These are phyloP conservation scores for Calonectria crousiana DNA, from an alignment of 2,329 filamentous ascomycete species.

Conservation along the genomic window DNA sequence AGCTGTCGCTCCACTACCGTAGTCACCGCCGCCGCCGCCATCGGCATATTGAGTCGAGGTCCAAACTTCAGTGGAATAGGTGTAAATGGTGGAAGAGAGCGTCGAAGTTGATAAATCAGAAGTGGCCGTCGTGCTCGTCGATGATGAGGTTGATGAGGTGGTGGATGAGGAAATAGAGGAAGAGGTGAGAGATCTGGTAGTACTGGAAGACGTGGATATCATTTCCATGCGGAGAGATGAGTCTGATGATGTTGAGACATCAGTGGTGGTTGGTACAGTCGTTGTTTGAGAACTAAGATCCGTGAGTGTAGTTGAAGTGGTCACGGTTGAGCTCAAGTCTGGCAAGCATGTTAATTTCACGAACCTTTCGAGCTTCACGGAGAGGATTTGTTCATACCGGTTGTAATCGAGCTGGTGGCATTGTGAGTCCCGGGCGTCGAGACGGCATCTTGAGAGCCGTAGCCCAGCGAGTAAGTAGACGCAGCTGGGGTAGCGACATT, in stretches of 20 bases:
- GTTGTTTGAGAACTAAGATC: slow-evolving; percentile 31
- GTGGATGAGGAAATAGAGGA: slow-evolving; percentile 26
- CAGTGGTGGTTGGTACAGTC: slow-evolving; percentile 30
- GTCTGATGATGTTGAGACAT: slow-evolving; percentile 13
- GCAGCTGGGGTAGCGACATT: slow-evolving; percentile 27
- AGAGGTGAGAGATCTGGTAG: slow-evolving; percentile 30
- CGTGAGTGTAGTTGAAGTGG: slow-evolving; percentile 31
- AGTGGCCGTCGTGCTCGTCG: slow-evolving; percentile 17
- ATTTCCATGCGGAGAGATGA: slow-evolving; percentile 25
- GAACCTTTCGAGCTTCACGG: too few relatives aligned
- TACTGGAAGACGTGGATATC: slow-evolving; percentile 24
- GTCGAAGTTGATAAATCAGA: slow-evolving; percentile 28
- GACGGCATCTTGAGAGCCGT: slow-evolving; percentile 25
- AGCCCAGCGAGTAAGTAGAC: slow-evolving; percentile 15
- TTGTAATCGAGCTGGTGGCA: slow-evolving; percentile 24
- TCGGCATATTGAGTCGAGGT: slow-evolving; percentile 37
- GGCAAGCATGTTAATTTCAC: not conserved
- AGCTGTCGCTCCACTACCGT: slow-evolving; percentile 29
- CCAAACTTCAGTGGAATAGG: slow-evolving; percentile 42
- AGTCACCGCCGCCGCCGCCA: slow-evolving; percentile 25
- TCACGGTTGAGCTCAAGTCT: slow-evolving; percentile 34
- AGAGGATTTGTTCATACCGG: slow-evolving; percentile 33
- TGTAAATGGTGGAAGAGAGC: slow-evolving; percentile 40
- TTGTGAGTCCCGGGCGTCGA: slow-evolving; percentile 33
- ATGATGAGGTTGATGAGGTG: slow-evolving; percentile 25